Conservation (phyloP, 441 rosid genomes). For the Erysimum pusillum region DNA sequence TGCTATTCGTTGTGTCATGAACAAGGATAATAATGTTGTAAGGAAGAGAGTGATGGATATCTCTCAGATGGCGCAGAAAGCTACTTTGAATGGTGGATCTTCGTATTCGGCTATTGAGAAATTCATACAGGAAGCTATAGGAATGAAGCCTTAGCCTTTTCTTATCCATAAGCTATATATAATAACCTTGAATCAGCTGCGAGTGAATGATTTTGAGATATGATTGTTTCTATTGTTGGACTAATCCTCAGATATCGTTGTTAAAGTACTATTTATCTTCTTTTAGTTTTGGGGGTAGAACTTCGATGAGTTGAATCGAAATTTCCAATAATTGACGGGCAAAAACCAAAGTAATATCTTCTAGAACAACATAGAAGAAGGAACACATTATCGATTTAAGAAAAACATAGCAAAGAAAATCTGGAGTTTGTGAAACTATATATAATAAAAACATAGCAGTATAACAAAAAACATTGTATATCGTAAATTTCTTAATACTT, state of each 20-base stretch:
- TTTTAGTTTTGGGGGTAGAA: background rate
- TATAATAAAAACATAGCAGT: background rate
- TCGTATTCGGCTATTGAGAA: slow-evolving; percentile 25
- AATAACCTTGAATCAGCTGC: background rate
- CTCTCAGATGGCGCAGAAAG: slow-evolving; percentile 33
- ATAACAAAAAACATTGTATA: background rate
- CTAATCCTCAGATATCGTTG: background rate
- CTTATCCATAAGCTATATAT: background rate
- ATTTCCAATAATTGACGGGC: background rate
- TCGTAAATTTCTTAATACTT: background rate
- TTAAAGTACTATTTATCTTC: background rate
- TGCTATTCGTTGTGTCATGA: slow-evolving; percentile 43
- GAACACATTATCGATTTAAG: background rate
- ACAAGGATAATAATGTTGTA: slow-evolving; percentile 32
- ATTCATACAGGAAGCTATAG: slow-evolving; percentile 38
- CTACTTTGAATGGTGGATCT: slow-evolving; percentile 34
- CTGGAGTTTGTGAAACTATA: background rate
- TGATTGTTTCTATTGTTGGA: background rate
- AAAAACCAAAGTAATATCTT: background rate
- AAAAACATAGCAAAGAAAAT: too few species aligned
- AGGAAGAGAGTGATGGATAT: slow-evolving; percentile 48
- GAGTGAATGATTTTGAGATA: background rate
- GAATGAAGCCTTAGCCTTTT: slow-evolving; percentile 19
- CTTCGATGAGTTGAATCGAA: background rate
- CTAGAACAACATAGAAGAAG: background rate